A percentile compares a stretch with the other conserved stretches of the same genome.
phyloP scores from a whole-genome alignment of 148 eudicot genomes.

The Rhododendron williamsianum region DNA sequence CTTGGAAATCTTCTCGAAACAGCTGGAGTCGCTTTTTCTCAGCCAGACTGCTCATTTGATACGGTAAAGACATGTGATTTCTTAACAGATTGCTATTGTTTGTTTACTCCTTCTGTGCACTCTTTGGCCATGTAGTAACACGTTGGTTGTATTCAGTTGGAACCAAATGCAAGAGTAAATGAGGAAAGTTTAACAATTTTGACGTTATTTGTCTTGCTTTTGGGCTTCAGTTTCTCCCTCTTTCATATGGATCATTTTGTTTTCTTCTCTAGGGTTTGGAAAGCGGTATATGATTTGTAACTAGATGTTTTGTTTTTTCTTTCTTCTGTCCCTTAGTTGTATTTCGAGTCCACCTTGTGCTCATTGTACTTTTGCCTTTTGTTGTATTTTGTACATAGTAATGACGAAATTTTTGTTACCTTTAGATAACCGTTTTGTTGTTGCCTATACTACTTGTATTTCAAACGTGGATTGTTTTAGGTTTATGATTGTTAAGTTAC shows the following conservation, averaged over 20 bases:
- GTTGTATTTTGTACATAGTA: not conserved
- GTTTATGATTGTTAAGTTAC: no score
- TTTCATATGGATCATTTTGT: not conserved
- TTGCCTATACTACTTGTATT: not conserved
- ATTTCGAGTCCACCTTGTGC: not conserved
- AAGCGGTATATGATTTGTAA: not conserved
- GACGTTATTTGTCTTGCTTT: not conserved
- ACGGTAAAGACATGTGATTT: slow-evolving; percentile 43
- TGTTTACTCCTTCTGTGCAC: not conserved
- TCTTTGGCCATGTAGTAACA: not conserved
- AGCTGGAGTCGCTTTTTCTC: slow-evolving; percentile 56
- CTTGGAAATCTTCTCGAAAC: slow-evolving; percentile 82
- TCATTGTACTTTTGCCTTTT: not conserved
- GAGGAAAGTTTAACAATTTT: not conserved
- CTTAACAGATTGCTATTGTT: not conserved
- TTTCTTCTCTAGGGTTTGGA: not conserved
- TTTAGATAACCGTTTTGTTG: not conserved
- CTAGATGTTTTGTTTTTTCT: not conserved
- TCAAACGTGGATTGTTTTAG: no score
- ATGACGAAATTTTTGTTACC: not conserved
- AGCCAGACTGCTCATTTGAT: slow-evolving; percentile 52
- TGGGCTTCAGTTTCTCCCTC: not conserved
- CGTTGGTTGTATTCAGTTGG: not conserved
- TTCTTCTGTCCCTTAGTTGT: not conserved
- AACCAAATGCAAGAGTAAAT: not conserved